Percentiles rank a stretch among this genome's conserved stretches.
These are phyloP conservation scores for Pezicula neosporulosa DNA, from an alignment of 2,329 filamentous ascomycete genomes.

Conservation along the genomic window DNA sequence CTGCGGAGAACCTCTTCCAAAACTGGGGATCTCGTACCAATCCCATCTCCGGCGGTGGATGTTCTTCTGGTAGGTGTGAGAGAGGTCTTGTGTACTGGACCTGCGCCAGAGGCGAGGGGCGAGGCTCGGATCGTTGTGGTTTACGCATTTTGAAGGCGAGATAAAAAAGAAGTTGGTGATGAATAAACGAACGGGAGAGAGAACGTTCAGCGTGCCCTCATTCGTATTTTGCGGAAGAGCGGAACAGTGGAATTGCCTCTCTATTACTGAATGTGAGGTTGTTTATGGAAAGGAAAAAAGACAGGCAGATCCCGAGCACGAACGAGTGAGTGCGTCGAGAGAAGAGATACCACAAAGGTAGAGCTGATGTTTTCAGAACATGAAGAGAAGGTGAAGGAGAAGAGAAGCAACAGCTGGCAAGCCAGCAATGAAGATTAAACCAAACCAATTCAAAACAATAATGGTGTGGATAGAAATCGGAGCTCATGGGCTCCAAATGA, in stretches of 20 bases:
- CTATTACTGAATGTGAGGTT: no score
- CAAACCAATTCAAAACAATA: no score
- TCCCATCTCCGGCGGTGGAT: constrained; percentile 12
- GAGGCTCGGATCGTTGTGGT: no score
- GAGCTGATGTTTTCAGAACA: neutral
- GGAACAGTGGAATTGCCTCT: no score
- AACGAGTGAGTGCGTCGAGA: constrained; percentile 2
- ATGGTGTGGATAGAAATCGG: no score
- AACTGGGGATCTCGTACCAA: constrained; percentile 28
- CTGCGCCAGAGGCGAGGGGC: constrained; percentile 28
- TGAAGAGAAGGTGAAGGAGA: neutral
- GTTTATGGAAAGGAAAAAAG: neutral
- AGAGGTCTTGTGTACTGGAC: constrained; percentile 21
- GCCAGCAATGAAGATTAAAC: no score
- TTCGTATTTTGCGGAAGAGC: no score
- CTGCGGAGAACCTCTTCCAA: constrained; percentile 29
- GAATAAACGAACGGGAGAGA: no score
- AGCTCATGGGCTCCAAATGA: neutral
- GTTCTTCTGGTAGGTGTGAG: constrained; percentile 6
- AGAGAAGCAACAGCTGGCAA: neutral
- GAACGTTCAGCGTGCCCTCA: no score
- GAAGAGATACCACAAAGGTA: neutral
- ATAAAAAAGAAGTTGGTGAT: no score
- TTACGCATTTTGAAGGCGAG: no score
- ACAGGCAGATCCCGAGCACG: neutral